These are phyloP conservation scores for Moesziomyces sp. DNA, from an alignment of 1,284 basidiomycete species.

Conservation along the genomic window DNA sequence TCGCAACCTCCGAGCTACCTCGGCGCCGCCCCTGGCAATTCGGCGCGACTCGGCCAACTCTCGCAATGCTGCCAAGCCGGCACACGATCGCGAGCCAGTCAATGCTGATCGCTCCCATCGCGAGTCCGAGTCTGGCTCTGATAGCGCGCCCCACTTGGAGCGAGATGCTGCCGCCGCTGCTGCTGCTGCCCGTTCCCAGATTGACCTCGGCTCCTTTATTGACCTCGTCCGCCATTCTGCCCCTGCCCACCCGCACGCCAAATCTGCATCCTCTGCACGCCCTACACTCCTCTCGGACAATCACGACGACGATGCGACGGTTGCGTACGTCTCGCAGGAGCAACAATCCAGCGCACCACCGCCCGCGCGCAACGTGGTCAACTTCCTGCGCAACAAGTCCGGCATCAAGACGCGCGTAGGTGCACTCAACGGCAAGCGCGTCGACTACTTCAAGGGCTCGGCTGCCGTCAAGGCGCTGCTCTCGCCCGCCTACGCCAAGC, in stretches of 20 bases:
- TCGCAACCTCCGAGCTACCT: conserved; percentile 26
- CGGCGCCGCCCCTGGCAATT: conserved; percentile 1
- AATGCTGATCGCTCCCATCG: neutral
- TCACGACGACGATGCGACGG: neutral
- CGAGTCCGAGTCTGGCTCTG: neutral
- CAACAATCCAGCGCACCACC: conserved; percentile 61
- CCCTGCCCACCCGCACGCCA: conserved; percentile 2
- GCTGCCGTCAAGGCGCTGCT: conserved; percentile 84
- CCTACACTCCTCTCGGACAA: conserved; percentile 2
- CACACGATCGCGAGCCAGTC: neutral
- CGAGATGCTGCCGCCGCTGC: conserved; percentile 2
- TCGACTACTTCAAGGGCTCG: conserved; percentile 92
- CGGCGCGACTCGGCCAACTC: neutral
- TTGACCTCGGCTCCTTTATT: conserved; percentile 30
- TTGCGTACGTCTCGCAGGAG: conserved; percentile 43
- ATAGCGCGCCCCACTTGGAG: conserved; percentile 2
- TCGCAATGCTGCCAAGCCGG: neutral
- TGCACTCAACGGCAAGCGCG: conserved; percentile 89
- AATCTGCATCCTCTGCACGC: neutral
- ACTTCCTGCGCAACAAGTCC: conserved; percentile 70
- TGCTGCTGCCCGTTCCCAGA: conserved; percentile 2
- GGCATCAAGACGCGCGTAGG: conserved; percentile 91
- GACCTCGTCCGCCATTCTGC: conserved; percentile 30
- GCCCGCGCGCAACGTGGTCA: conserved; percentile 55
- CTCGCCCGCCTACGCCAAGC: conserved; percentile 88